Conservation (phyloP, 768 basidiomycete species). For the Pholiota conissans region DNA sequence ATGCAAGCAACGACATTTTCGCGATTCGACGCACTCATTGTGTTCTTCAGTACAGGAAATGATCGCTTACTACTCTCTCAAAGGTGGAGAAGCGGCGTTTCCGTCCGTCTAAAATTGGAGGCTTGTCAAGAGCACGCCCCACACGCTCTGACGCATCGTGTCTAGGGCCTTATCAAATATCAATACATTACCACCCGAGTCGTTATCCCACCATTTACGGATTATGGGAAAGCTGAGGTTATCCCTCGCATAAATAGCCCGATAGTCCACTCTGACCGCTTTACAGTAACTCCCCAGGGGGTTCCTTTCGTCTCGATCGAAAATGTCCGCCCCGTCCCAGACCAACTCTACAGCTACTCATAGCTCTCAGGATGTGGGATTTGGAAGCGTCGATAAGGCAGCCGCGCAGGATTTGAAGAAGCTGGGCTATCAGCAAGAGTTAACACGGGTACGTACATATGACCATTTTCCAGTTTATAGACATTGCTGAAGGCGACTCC, state of each 20-base stretch:
- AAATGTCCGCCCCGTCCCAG: neutral
- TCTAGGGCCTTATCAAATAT: neutral
- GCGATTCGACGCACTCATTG: too few relatives aligned
- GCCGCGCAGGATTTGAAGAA: constrained; percentile 41
- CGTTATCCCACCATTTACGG: neutral
- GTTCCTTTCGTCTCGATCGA: neutral
- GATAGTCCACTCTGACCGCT: neutral
- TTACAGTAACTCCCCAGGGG: neutral
- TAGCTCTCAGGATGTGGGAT: neutral
- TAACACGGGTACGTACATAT: constrained; percentile 43
- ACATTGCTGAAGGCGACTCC: neutral
- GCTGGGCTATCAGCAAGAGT: constrained; percentile 57
- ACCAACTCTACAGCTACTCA: neutral
- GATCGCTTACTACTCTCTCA: too few relatives aligned
- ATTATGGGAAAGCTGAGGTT: neutral
- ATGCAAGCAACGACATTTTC: too few relatives aligned
- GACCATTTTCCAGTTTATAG: neutral
- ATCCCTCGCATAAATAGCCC: neutral
- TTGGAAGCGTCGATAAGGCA: constrained; percentile 6
- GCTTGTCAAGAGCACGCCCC: neutral
- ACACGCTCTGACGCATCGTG: neutral
- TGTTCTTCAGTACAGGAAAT: too few relatives aligned
- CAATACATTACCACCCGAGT: neutral
- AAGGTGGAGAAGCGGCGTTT: too few relatives aligned
- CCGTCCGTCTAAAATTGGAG: too few relatives aligned